Evolutionary conservation across 768 basidiomycete species (phyloP), one percentile per base, ranked within the genome.

Genomic region (Boletus rubropictus): DNA sequence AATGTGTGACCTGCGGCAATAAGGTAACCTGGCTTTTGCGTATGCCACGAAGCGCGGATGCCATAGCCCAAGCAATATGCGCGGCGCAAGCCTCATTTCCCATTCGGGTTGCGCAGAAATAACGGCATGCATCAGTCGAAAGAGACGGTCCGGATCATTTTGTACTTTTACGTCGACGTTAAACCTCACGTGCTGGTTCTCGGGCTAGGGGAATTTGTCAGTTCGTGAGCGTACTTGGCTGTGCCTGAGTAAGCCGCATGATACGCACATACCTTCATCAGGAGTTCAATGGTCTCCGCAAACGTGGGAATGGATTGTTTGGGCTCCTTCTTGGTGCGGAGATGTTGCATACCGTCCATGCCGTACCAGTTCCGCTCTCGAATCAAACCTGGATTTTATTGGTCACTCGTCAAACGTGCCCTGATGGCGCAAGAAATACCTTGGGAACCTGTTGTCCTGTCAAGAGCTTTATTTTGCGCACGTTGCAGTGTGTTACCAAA

Each of bases 111-210:
- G 79, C 7, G 72, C 57, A 12, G 78, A 72, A 49, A 95, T 81
- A 48, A 76, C 72, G 33, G 67, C 65, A 68, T 88, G 76, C 81
- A 96, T 90, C 35, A 93, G 71, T 20, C 68, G 62, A 70, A 94
- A 96, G 27, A 95, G 76, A n/a, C 78, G 79, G 46, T 81, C 82
- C 1, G 95, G 92, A 60, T 93, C 82, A 62, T 97, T 98, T 61
- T 91, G 83, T 22, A 85, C 78, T 69, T 99, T 99, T 62, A 96
- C 89, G 63, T 98, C 95, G 51, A 97, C 79, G 72, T 97, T 82
- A 60, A 86, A 84, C 52, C 79, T 79, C 61, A 85, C 80, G 50
- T 86, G 84, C 29, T 69, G 73, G 66, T 89, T 87, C 68, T 86
- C 83, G 36, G 83, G 81, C 83, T 86, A 34, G 32, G 12, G 12